Conservation (phyloP, 2,329 filamentous ascomycete genomes). For the Orbilia blumenaviensis region DNA sequence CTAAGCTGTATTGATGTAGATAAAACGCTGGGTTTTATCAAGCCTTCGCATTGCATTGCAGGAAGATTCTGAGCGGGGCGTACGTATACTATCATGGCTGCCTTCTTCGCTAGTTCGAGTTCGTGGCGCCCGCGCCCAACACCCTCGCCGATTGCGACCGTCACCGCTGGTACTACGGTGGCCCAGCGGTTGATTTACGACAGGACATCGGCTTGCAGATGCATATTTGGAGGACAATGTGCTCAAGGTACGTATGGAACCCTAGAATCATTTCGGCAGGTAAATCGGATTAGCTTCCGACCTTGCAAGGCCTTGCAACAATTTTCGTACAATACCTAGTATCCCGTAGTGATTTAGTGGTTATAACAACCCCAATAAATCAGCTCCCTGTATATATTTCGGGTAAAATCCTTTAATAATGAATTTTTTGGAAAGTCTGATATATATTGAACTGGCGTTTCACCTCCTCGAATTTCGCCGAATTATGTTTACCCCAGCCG, state of each 20-base stretch:
- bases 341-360: neutral
- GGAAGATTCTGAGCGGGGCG: too few relatives aligned
- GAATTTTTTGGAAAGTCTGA: conserved; percentile 29
- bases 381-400: conserved; percentile 31
- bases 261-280: conserved; percentile 38
- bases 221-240: neutral
- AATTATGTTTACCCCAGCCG: conserved; percentile 17
- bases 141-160: too few relatives aligned
- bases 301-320: conserved; percentile 20
- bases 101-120: too few relatives aligned
- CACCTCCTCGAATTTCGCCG: conserved; percentile 21
- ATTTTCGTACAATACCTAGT: conserved; percentile 5
- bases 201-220: too few relatives aligned
- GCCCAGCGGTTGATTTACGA: too few relatives aligned
- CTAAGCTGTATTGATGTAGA: too few relatives aligned
- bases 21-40: too few relatives aligned
- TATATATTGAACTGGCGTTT: conserved; percentile 17
- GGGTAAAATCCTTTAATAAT: conserved; percentile 36
- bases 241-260: neutral
- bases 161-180: too few relatives aligned
- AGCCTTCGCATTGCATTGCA: too few relatives aligned
- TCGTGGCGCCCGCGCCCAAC: too few relatives aligned
- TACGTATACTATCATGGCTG: too few relatives aligned
- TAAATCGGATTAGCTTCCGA: conserved; percentile 24
- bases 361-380: conserved; percentile 3